Evolutionary conservation across 495 filamentous ascomycete species (phyloP).

Genomic region (Pyrenula massariospora): DNA sequence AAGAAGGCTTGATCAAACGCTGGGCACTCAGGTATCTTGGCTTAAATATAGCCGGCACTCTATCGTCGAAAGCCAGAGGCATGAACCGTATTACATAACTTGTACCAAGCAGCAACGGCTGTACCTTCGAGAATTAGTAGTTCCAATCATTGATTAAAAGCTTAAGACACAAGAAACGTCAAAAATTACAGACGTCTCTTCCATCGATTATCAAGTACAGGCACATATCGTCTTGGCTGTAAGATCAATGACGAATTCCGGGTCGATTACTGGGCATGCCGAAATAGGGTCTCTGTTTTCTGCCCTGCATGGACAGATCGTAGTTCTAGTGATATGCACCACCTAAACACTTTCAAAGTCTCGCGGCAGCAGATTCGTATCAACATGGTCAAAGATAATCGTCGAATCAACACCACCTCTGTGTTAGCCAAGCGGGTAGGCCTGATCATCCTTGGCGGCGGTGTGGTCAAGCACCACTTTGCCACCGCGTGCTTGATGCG

Average conservation of each 20-base stretch:
- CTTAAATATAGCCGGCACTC: slow-evolving; percentile 63
- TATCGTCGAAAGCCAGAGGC: slow-evolving; percentile 65
- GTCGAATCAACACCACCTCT: slow-evolving; percentile 79
- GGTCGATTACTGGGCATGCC: slow-evolving; percentile 89
- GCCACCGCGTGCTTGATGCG: slow-evolving; percentile 95
- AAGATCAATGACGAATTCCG: slow-evolving; percentile 85
- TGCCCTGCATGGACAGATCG: slow-evolving; percentile 94
- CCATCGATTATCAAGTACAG: slow-evolving; percentile 81
- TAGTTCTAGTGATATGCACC: slow-evolving; percentile 91
- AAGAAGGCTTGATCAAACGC: slow-evolving; percentile 98
- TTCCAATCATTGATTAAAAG: slow-evolving; percentile 85
- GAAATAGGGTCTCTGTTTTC: slow-evolving; percentile 91
- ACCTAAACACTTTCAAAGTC: slow-evolving; percentile 86
- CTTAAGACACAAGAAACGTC: slow-evolving; percentile 81
- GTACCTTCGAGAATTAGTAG: slow-evolving; percentile 91
- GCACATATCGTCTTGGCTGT: slow-evolving; percentile 74
- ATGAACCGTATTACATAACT: slow-evolving; percentile 94
- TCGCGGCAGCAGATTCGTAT: slow-evolving; percentile 67
- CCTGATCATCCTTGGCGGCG: slow-evolving; percentile 90
- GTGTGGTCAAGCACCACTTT: slow-evolving; percentile 93
- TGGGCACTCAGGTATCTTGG: slow-evolving; percentile 87
- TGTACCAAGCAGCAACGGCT: slow-evolving; percentile 97
- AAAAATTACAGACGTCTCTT: slow-evolving; percentile 51
- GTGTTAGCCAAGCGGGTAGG: slow-evolving; percentile 73
- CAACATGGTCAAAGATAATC: slow-evolving; percentile 83